Base-by-base conservation (phyloP, 352 stramenopile genomes). In the Globisporangium nodosum region DNA sequence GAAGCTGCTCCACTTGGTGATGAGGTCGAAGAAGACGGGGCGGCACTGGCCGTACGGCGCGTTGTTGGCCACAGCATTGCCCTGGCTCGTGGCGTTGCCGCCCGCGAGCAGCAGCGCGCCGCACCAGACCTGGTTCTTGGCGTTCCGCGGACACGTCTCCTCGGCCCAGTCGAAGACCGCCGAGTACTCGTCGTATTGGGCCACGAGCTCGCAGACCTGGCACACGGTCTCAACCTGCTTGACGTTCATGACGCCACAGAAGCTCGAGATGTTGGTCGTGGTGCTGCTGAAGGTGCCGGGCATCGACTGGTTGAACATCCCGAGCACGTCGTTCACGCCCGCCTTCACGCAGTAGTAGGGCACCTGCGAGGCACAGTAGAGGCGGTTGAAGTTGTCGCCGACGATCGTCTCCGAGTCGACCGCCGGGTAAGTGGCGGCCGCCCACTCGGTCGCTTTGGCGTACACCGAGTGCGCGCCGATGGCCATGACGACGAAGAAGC, bases 311-410 rank as follows among this genome's bases (percentile, higher is more conserved):
- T 81, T 81, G 64, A 87, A 88, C 65, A 81, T 75, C 37, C 59
- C 55, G 16, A 87, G 69, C 64, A 85, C 71, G 21, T 71, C 63
- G 39, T 75, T 73, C 5, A 82, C 61, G 3, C 63, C 61, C 3
- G 76, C 68, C 21, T 78, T 66, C 16, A 73, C 47, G 66, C 85
- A 94, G 66, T 92, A 94, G 61, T 91, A 88, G 40, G 80, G 70
- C 49, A 94, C 73, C 67, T 90, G 79, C 7, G 79, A 76, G 56
- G 84, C 78, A 71, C 85, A 94, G 66, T 92, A 92, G 53, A 91
- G 77, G 49, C 78, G 49, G 60, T 92, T 89, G 61, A 94, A 94
- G 57, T 88, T 88, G 47, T 61, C 45, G 45, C 76, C 82, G 5
- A 94, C 54, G 5, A 76, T 70, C 35, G 79, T 71, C 49, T 88